These are phyloP conservation scores for Penicillium sp. DNA, from an alignment of 2,329 filamentous ascomycete species.

Conservation along the genomic window DNA sequence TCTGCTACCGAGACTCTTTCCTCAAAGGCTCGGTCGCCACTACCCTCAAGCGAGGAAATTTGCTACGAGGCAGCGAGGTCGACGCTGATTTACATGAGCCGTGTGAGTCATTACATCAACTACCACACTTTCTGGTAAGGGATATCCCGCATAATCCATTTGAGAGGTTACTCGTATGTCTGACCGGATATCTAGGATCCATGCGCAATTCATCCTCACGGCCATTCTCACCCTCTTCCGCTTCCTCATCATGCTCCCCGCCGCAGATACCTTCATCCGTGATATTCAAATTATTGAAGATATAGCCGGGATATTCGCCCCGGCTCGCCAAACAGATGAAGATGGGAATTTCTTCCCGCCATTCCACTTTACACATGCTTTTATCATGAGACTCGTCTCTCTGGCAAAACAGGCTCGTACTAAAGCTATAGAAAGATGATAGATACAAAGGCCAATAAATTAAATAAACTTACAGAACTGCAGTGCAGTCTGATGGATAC, in stretches of 20 bases:
- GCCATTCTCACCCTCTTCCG: constrained; percentile 27
- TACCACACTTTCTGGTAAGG: constrained; percentile 29
- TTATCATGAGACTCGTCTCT: constrained; percentile 23
- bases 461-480: neutral
- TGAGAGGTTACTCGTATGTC: too few species aligned
- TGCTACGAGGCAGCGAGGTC: constrained; percentile 26
- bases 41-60: constrained; percentile 29
- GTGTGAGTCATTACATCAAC: constrained; percentile 23
- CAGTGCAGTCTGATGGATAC: neutral
- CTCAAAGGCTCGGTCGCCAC: constrained; percentile 11
- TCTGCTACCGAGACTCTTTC: neutral
- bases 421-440: neutral
- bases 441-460: neutral
- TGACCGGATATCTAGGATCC: constrained; percentile 20
- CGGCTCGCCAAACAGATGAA: constrained; percentile 10
- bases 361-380: constrained; percentile 24
- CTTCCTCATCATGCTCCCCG: constrained; percentile 23
- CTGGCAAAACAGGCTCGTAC: constrained; percentile 16
- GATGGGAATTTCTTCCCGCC: constrained; percentile 22
- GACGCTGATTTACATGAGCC: constrained; percentile 27
- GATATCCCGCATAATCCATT: too few species aligned
- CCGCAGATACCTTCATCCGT: constrained; percentile 12
- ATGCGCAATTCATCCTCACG: constrained; percentile 28
- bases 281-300: constrained; percentile 25
- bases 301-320: constrained; percentile 17